phyloP scores from a whole-genome alignment of 2,329 filamentous ascomycete genomes.

The Aspergillus phoenicis region DNA sequence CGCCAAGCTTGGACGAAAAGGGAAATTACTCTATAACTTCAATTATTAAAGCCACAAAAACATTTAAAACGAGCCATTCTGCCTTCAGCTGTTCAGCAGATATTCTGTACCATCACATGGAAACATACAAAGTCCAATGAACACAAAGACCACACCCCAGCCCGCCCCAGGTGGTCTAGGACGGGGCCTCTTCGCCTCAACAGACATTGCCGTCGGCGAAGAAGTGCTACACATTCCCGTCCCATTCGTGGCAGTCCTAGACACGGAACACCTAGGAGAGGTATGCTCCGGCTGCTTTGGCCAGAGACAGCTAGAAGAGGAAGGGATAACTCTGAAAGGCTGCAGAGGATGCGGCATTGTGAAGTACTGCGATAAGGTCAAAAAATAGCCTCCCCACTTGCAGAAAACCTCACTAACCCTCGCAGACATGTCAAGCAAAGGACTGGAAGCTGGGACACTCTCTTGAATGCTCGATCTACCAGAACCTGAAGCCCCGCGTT shows the following conservation, averaged over 20 bases:
- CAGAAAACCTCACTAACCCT: not conserved
- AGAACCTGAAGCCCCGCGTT: slow-evolving; percentile 47
- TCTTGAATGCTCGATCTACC: slow-evolving; percentile 59
- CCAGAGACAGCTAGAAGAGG: slow-evolving; percentile 32
- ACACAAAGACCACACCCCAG: slow-evolving; percentile 28
- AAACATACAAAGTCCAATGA: not conserved
- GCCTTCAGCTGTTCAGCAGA: not conserved
- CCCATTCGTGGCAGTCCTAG: slow-evolving; percentile 58
- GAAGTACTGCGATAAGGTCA: slow-evolving; percentile 63
- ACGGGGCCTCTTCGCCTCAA: slow-evolving; percentile 58
- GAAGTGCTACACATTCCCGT: slow-evolving; percentile 53
- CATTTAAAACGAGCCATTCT: too few relatives aligned
- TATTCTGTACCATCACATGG: too few relatives aligned
- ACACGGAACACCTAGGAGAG: slow-evolving; percentile 54
- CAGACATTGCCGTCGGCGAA: slow-evolving; percentile 52
- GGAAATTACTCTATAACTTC: not conserved
- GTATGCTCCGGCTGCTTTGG: slow-evolving; percentile 62
- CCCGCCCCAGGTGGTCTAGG: slow-evolving; percentile 43
- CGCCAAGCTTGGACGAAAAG: not conserved
- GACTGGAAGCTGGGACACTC: slow-evolving; percentile 64
- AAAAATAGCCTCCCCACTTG: not conserved
- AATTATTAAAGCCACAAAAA: too few relatives aligned
- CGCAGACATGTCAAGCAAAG: slow-evolving; percentile 60
- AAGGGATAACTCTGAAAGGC: slow-evolving; percentile 46
- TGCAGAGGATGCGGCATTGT: slow-evolving; percentile 62